Evolutionary conservation across 2,329 filamentous ascomycete species (phyloP), one percentile per base, ranked within the genome.

Genomic region (Aspergillus pseudotamarii): DNA sequence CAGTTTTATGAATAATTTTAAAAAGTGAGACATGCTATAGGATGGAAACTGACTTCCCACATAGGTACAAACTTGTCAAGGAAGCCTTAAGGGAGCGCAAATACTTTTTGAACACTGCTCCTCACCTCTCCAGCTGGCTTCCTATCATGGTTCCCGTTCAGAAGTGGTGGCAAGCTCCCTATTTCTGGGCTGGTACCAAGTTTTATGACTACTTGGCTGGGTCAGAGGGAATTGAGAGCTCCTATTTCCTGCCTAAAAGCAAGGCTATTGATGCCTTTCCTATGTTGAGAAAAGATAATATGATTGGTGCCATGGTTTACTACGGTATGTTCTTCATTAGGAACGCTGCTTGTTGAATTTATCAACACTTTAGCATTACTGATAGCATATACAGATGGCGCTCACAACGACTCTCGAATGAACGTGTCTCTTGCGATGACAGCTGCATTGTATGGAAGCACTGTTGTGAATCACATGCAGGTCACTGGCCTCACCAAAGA

Each of bases 391-490:
- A 16, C 57, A 86, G 92, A 96, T 80, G 93, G 93, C 70, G 92
- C 91, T 34, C 93, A 96, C 80, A 96, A 96, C 74, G 93, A 96
- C 78, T 95, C 92, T 23, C 88, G 93, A 57, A 96, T 96, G 92
- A 96, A 96, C 74, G 90, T 95, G 32, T 94, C 91, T 10, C 84
- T 96, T 62, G 92, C 91, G 23, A 92, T 94, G 88, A 96, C 93
- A 21, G 92, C 92, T 61, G 91, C 92, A n/a, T 81, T 96, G 50
- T 96, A 95, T 75, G 92, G 92, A 36, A 88, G 89, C 60, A 96
- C 91, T 4, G 86, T 95, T 45, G 87, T 93, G 64, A 96, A 94
- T 78, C 91, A 96, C 78, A 82, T 93, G 72, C 91, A 95, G 76
- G 91, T 96, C 59, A 94, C 89, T 6, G 82, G 85, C 48, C 83